Evolutionary conservation across 208 protist genomes (phyloP).

Genomic region (Phytomonas sp.): DNA sequence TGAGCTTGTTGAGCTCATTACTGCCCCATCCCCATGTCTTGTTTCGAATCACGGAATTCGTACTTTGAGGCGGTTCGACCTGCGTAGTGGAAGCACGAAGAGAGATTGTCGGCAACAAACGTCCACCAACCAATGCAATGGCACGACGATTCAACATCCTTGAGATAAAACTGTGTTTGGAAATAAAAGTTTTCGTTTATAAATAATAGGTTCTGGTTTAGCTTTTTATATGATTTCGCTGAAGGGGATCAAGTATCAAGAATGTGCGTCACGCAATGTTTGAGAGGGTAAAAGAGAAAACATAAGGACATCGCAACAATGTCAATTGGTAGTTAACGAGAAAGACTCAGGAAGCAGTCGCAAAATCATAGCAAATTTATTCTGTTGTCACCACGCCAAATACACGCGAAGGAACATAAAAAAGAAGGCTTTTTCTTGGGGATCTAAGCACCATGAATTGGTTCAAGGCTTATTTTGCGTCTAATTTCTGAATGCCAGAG

Average conservation of each 20-base stretch:
- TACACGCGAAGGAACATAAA: not conserved
- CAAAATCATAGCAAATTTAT: not conserved
- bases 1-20: slow-evolving; percentile 16
- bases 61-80: not conserved
- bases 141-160: not conserved
- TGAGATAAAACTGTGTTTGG: not conserved
- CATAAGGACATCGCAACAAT: not conserved
- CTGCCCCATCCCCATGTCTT: slow-evolving; percentile 9
- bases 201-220: not conserved
- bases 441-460: not conserved
- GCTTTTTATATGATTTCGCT: not conserved
- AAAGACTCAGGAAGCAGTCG: not conserved
- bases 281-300: not conserved
- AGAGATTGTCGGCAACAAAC: not conserved
- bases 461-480: not conserved
- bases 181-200: not conserved
- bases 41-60: not conserved
- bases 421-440: not conserved
- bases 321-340: not conserved
- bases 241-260: not conserved
- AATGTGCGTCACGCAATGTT: not conserved
- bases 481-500: not conserved
- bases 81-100: not conserved
- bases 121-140: not conserved
- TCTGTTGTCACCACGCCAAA: not conserved